Conservation (phyloP, 2,329 filamentous ascomycete genomes). For the Xylaria sp. region DNA sequence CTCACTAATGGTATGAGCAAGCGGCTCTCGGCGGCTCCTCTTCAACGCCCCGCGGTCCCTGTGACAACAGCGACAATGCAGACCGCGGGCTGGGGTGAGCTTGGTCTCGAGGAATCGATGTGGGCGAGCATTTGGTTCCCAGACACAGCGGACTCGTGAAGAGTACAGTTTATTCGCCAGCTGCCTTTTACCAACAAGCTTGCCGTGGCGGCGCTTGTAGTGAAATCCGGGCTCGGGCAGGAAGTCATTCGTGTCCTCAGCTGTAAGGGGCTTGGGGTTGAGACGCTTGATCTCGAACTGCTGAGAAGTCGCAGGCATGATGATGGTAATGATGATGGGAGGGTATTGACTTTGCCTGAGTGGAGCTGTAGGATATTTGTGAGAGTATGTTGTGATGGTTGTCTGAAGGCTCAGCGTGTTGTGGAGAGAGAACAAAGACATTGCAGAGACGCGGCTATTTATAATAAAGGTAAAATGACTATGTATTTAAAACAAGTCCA, state of each 20-base stretch:
- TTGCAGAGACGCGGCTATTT: background rate
- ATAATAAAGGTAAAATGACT: background rate
- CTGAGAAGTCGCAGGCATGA: background rate
- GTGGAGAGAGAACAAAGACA: background rate
- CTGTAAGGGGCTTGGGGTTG: background rate
- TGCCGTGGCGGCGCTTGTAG: background rate
- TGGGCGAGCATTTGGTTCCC: background rate
- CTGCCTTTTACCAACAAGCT: conserved; percentile 9
- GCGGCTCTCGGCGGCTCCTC: background rate
- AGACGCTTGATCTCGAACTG: conserved; percentile 1
- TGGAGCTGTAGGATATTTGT: background rate
- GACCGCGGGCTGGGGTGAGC: background rate
- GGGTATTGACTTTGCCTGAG: background rate
- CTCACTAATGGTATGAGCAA: background rate
- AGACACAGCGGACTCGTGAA: background rate
- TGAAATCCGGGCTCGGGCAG: background rate
- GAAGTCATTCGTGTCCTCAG: conserved; percentile 16
- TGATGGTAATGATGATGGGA: background rate
- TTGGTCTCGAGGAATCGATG: conserved; percentile 15
- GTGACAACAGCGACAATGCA: background rate
- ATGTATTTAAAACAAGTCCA: background rate
- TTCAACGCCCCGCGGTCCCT: background rate
- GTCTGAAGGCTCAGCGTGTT: background rate
- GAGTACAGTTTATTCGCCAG: background rate
- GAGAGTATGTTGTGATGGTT: background rate